phyloP scores from a whole-genome alignment of 306 rosid genomes.

The Acmispon strigosus region DNA sequence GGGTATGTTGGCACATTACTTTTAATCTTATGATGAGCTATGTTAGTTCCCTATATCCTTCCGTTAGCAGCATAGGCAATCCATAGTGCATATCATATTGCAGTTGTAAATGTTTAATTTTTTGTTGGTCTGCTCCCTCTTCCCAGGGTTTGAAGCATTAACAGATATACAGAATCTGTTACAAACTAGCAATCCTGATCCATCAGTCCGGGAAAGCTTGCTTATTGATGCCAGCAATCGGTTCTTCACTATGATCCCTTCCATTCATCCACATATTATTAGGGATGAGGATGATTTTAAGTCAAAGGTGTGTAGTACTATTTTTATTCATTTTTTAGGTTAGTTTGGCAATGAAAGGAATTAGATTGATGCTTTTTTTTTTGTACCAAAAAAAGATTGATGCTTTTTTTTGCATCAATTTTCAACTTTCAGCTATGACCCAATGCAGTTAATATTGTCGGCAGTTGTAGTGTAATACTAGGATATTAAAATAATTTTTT shows the following conservation, averaged over 20 bases:
- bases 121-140: slow-evolving; percentile 10
- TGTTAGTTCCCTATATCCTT: slow-evolving; percentile 1
- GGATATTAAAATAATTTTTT: background rate
- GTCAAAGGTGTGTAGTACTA: slow-evolving; percentile 57
- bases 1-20: slow-evolving; percentile 39
- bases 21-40: background rate
- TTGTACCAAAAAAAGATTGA: background rate
- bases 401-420: background rate
- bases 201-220: slow-evolving; percentile 71
- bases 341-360: slow-evolving; percentile 6
- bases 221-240: slow-evolving; percentile 95
- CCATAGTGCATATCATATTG: background rate
- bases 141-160: slow-evolving; percentile 90
- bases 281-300: slow-evolving; percentile 82
- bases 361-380: background rate
- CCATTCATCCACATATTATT: slow-evolving; percentile 83
- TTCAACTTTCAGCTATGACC: background rate
- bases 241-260: slow-evolving; percentile 92
- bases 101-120: slow-evolving; percentile 4
- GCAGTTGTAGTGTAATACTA: background rate
- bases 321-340: background rate
- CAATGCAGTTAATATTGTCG: background rate
- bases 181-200: slow-evolving; percentile 25
- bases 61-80: background rate
- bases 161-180: slow-evolving; percentile 89